Evolutionary conservation across 495 filamentous ascomycete species (phyloP), one percentile per base, ranked within the genome.

Genomic region (Podospora anserina): DNA sequence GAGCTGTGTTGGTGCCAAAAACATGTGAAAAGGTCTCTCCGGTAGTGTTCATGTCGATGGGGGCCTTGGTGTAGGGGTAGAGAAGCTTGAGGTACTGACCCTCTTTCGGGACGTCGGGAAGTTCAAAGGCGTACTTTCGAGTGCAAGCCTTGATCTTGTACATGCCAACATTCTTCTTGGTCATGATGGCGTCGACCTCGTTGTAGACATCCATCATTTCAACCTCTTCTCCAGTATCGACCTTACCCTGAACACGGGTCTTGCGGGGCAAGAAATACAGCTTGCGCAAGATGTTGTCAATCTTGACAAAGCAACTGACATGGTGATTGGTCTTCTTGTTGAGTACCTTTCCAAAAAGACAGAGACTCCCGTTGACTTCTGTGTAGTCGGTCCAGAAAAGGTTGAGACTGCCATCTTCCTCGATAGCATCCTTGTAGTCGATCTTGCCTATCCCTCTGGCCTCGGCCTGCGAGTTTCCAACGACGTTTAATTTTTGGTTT

Each of bases 361-460:
- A 97, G 3, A 99, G 82, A 70, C 88, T 92, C 56, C 94, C 96
- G 75, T 94, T 93, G 77, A 97, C 82, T 76, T 99, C 95, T 0
- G 92, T 93, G 72, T 96, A 98, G 75, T 99, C 95, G 15, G 93
- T 88, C 95, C 95, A 99, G 80, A 97, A 99, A 83, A 99, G 90
- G 71, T 89, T 90, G 19, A 99, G 82, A 72, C 90, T 94, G 26
- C 96, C 95, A 75, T 99, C 93, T 70, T 90, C 88, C 75, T 98
- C 95, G 34, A 95, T 85, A 19, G 91, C 92, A 75, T 95, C 90
- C 69, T 90, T 85, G 20, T 92, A 84, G 58, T 88, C 86, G 20
- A 97, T 78, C 77, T 97, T 99, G 9, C 93, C 94, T 75, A 91
- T 85, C 11, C 76, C 82, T 27, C 79, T 79, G 54, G 83, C 81